Conservation (phyloP, 1,284 basidiomycete genomes). For the Trichosporon asahii region DNA sequence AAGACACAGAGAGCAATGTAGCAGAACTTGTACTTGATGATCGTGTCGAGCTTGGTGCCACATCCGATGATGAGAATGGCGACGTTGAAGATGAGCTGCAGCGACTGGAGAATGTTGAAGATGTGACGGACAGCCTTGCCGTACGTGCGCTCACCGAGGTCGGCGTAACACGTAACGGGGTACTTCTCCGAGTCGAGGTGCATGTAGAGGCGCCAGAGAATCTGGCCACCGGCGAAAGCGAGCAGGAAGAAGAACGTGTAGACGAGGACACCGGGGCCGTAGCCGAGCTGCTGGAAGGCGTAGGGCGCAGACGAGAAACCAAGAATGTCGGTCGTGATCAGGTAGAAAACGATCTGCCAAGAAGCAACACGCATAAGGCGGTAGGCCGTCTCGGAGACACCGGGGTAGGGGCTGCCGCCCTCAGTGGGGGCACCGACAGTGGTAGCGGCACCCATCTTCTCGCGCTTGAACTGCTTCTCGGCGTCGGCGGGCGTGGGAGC, state of each 20-base stretch:
- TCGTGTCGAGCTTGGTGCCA: constrained; percentile 11
- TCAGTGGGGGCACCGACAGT: neutral
- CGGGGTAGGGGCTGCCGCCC: neutral
- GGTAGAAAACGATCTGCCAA: constrained; percentile 28
- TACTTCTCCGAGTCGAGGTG: constrained; percentile 23
- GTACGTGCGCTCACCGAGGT: constrained; percentile 25
- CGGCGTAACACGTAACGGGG: constrained; percentile 24
- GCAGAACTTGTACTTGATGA: constrained; percentile 22
- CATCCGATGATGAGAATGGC: constrained; percentile 16
- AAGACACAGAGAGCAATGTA: constrained; percentile 16
- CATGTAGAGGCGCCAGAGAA: constrained; percentile 27
- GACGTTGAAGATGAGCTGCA: constrained; percentile 19
- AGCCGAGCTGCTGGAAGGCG: constrained; percentile 36
- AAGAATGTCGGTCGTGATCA: constrained; percentile 32
- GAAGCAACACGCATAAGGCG: constrained; percentile 20
- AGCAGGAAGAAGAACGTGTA: constrained; percentile 25
- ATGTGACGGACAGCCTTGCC: constrained; percentile 14
- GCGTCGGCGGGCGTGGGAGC: neutral
- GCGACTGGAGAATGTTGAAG: constrained; percentile 20
- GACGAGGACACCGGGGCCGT: constrained; percentile 30
- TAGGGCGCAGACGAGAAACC: constrained; percentile 46
- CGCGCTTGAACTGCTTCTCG: constrained; percentile 4
- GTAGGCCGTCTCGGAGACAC: constrained; percentile 8
- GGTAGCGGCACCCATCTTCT: neutral
- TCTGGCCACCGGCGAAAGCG: constrained; percentile 23